Conservation (phyloP, 1,139 yeast species). For the Suhomyces guaymorum region DNA sequence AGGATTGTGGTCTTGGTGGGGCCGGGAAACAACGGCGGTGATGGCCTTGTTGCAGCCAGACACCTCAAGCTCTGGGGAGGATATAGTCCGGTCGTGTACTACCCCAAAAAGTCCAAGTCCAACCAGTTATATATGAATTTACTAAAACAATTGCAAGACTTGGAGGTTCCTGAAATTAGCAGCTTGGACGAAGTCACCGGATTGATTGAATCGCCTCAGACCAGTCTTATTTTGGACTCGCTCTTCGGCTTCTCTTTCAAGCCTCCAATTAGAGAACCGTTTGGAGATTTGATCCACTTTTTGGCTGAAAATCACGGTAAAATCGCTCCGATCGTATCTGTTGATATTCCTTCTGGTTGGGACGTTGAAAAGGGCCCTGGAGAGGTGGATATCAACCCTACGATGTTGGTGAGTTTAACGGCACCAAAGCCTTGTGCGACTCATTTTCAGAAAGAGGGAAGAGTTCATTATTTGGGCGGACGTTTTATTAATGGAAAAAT, state of each 20-base stretch:
- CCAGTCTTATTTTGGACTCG: constrained; percentile 63
- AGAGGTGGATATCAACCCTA: constrained; percentile 53
- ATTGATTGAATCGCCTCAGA: constrained; percentile 21
- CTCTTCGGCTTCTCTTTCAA: constrained; percentile 91
- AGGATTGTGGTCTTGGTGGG: constrained; percentile 75
- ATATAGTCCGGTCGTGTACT: constrained; percentile 67
- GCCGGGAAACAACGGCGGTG: constrained; percentile 97
- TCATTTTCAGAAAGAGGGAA: constrained; percentile 37
- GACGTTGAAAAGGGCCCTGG: constrained; percentile 86
- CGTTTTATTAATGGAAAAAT: constrained; percentile 68
- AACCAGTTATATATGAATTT: constrained; percentile 47
- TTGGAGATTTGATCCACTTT: constrained; percentile 54
- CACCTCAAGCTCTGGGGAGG: constrained; percentile 78
- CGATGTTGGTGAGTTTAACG: constrained; percentile 75
- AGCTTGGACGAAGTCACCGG: constrained; percentile 37
- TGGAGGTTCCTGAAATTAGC: constrained; percentile 49
- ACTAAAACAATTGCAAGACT: constrained; percentile 57
- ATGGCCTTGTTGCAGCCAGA: constrained; percentile 93
- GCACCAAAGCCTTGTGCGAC: constrained; percentile 90
- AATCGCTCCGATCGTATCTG: constrained; percentile 65
- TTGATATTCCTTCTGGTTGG: constrained; percentile 97
- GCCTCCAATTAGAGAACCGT: constrained; percentile 86
- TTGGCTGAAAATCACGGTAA: constrained; percentile 36
- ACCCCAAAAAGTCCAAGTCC: constrained; percentile 59
- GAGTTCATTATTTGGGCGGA: constrained; percentile 83